A percentile compares a stretch with the other conserved stretches of the same genome.
Evolutionary conservation across 2,329 filamentous ascomycete genomes (phyloP).

Genomic region (Talaromyces sp.): DNA sequence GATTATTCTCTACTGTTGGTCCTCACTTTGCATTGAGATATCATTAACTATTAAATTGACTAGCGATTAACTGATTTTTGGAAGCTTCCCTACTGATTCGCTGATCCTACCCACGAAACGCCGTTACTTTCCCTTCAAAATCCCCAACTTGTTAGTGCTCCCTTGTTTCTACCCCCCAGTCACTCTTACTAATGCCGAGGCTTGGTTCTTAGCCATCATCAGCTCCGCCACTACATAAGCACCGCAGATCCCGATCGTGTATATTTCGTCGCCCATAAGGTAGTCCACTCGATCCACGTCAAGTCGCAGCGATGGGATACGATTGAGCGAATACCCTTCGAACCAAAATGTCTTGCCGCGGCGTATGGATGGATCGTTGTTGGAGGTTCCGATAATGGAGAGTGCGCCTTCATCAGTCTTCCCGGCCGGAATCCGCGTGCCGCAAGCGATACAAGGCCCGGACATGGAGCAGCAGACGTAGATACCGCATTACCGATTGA

Average conservation of each 20-base stretch:
- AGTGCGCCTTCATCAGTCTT: slow-evolving; percentile 77
- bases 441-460: slow-evolving; percentile 31
- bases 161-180: background rate
- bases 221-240: slow-evolving; percentile 83
- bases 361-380: slow-evolving; percentile 86
- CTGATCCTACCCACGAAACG: slow-evolving; percentile 61
- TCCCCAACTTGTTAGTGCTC: slow-evolving; percentile 61
- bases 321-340: slow-evolving; percentile 68
- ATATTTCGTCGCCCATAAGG: slow-evolving; percentile 77
- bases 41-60: background rate
- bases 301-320: slow-evolving; percentile 69
- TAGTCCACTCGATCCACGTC: slow-evolving; percentile 72
- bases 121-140: slow-evolving; percentile 66
- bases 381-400: slow-evolving; percentile 77
- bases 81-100: slow-evolving; percentile 64
- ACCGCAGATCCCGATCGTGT: slow-evolving; percentile 72
- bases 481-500: slow-evolving; percentile 59
- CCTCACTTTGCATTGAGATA: no score
- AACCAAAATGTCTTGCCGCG: slow-evolving; percentile 82
- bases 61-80: slow-evolving; percentile 33
- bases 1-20: slow-evolving; percentile 42
- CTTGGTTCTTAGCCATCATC: slow-evolving; percentile 38
- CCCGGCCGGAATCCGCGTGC: slow-evolving; percentile 28
- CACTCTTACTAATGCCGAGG: slow-evolving; percentile 19
- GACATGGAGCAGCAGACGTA: slow-evolving; percentile 46